phyloP scores from a whole-genome alignment of 139 green algal species.

The Eudorina sp. region DNA sequence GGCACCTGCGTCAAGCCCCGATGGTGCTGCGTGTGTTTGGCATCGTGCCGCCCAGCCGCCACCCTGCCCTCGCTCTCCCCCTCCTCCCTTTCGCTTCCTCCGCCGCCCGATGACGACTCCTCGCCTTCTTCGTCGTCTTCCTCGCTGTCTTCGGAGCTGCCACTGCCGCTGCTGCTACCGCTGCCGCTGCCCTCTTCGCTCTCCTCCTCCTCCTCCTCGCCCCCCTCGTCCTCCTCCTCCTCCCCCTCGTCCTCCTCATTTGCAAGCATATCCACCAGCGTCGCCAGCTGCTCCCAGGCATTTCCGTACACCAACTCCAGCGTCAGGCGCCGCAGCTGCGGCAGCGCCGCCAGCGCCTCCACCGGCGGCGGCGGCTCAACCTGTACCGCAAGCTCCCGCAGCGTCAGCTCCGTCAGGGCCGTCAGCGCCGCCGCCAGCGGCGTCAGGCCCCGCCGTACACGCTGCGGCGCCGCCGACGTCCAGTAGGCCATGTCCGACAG shows the following conservation, averaged over 20 bases:
- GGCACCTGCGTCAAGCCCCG: too few species aligned
- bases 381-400: slow-evolving; percentile 18
- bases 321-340: not conserved
- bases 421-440: slow-evolving; percentile 8
- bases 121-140: slow-evolving; percentile 4
- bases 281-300: not conserved
- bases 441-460: slow-evolving; percentile 8
- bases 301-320: not conserved
- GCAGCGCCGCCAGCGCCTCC: not conserved
- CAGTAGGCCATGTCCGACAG: not conserved
- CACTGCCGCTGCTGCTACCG: not conserved
- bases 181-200: not conserved
- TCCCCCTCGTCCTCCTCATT: not conserved
- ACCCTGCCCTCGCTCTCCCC: not conserved
- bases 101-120: not conserved
- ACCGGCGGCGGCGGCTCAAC: slow-evolving; percentile 21
- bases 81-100: not conserved
- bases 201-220: not conserved
- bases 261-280: not conserved
- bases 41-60: too few species aligned
- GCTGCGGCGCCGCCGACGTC: slow-evolving; percentile 29
- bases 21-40: too few species aligned
- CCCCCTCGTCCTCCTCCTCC: not conserved
- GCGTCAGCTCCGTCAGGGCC: not conserved
- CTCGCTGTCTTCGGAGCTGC: not conserved